These are phyloP conservation scores for Cyberlindnera suaveolens DNA, from an alignment of 805 yeast species.

Conservation along the genomic window DNA sequence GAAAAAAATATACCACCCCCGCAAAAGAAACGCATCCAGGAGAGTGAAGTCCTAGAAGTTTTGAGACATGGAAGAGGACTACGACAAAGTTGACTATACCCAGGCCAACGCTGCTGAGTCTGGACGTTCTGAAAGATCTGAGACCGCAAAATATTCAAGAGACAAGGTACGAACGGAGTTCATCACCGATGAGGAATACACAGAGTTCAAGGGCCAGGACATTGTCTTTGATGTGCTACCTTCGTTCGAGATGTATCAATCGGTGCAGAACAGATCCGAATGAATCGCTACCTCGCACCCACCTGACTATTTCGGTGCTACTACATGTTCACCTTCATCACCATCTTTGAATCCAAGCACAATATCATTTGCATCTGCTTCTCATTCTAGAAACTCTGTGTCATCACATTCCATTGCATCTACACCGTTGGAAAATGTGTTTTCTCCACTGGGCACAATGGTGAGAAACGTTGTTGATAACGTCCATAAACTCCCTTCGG, in stretches of 20 bases:
- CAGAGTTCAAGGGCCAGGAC: slow-evolving; percentile 3
- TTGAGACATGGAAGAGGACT: too few species aligned
- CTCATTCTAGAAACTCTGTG: background rate
- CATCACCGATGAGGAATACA: slow-evolving; percentile 7
- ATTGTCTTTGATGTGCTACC: slow-evolving; percentile 49
- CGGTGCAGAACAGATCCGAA: slow-evolving; percentile 21
- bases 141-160: background rate
- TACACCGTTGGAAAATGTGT: background rate
- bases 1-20: too few species aligned
- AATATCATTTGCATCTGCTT: background rate
- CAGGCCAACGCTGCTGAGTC: too few species aligned
- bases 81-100: too few species aligned
- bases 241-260: slow-evolving; percentile 63
- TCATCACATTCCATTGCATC: background rate
- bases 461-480: slow-evolving; percentile 41
- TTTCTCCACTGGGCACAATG: too few species aligned
- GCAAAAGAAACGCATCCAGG: too few species aligned
- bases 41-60: too few species aligned
- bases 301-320: slow-evolving; percentile 3
- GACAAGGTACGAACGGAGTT: slow-evolving; percentile 7
- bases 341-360: background rate
- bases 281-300: background rate
- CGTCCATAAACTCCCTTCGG: slow-evolving; percentile 39
- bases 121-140: too few species aligned
- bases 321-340: slow-evolving; percentile 2